Percentiles rank a stretch among this genome's conserved stretches.
Evolutionary conservation across 257 asterid species (phyloP).

Genomic region (Plantago ovata): DNA sequence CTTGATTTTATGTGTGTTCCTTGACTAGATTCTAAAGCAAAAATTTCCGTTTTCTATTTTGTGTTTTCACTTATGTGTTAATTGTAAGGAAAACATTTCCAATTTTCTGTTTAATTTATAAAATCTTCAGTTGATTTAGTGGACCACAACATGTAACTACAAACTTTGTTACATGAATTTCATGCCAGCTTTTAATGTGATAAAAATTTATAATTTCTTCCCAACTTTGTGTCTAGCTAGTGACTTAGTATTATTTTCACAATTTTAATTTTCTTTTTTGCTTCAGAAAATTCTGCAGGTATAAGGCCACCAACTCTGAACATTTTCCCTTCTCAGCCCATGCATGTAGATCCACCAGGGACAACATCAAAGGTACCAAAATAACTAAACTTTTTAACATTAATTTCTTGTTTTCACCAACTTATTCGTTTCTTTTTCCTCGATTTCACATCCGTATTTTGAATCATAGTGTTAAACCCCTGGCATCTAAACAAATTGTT

Average conservation of each 20-base stretch:
- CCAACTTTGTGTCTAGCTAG: no score
- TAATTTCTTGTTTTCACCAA: conserved; percentile 21
- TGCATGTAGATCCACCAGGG: conserved; percentile 79
- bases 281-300: conserved; percentile 57
- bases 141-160: no score
- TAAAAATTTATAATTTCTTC: no score
- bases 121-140: no score
- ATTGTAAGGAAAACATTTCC: no score
- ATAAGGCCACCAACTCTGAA: conserved; percentile 76
- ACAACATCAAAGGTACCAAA: conserved; percentile 51
- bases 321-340: conserved; percentile 95
- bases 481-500: no score
- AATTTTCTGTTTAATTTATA: no score
- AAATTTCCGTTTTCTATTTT: no score
- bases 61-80: no score
- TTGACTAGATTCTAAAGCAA: conserved; percentile 33
- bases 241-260: neutral
- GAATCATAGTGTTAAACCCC: no score
- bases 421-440: neutral
- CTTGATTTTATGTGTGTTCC: conserved; percentile 23
- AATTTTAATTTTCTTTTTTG: neutral
- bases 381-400: conserved; percentile 5
- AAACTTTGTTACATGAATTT: no score
- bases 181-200: no score
- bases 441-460: neutral